Evolutionary conservation across 495 filamentous ascomycete species (phyloP), one percentile per base, ranked within the genome.

Genomic region (Penicillium atrosanguineum): DNA sequence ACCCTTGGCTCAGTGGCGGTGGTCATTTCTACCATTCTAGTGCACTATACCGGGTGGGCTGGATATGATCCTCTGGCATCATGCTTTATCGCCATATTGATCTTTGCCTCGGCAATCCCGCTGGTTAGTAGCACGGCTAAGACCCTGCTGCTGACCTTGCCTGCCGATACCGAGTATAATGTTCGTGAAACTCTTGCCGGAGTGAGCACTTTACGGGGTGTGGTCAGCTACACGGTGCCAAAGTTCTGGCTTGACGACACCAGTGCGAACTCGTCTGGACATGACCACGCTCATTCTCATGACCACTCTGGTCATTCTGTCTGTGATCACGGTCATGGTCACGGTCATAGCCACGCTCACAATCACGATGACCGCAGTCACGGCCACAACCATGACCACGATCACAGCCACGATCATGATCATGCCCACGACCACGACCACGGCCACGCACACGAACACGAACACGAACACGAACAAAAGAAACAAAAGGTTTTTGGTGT

Each of bases 1-100:
- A 95, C 95, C 0, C 83, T 97, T 18, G 94, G 94, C 12, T 96
- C 91, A 34, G 88, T 91, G 15, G 92, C 92, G 12, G 94, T 99
- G 42, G 95, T 99, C 49, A 84, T 93, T 40, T 96, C 91, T 11
- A 97, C 94, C 5, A 73, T 89, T 0, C 78, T 96, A 3, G 93
- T 95, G 4, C 86, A 95, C 63, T 87, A 88, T 57, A 84, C 86
- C 53, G 86, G 84, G 40, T 97, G 92, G 92, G 75, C 88, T 1
- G 91, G 91, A n/a, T 99, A 92, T 78, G 94, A 99, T 68, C 95
- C 94, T 16, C 67, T 97, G 18, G 94, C 93, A 3, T 97, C 94
- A 2, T 91, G 91, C 65, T 75, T 97, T 44, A 99, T 99, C 59
- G 93, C 94, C 0, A 82, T 93, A 31, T 75, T 97, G 52, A 99